Percentiles rank a stretch among this genome's conserved stretches.
phyloP scores from a whole-genome alignment of 2,329 filamentous ascomycete species.

The Penicillium hordei region DNA sequence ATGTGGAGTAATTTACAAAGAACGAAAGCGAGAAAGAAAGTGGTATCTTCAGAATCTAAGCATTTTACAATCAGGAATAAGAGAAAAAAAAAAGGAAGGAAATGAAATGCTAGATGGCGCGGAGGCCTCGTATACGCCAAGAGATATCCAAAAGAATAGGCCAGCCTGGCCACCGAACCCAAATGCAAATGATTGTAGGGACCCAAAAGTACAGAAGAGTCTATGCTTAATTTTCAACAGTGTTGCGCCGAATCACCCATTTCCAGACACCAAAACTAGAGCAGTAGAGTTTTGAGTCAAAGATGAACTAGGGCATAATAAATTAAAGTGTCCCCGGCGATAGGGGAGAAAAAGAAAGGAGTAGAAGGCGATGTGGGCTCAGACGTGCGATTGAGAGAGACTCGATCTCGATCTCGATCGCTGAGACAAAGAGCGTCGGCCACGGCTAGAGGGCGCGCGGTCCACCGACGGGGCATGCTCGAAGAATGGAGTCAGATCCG shows the following conservation, averaged over 20 bases:
- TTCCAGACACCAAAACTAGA: conserved; percentile 5
- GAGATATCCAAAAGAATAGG: conserved; percentile 2
- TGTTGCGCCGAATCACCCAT: conserved; percentile 2
- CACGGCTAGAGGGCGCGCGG: conserved; percentile 36
- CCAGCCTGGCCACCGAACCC: neutral
- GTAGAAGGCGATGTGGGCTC: neutral
- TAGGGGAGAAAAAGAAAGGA: neutral
- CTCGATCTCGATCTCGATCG: conserved; percentile 41
- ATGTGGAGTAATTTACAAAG: neutral
- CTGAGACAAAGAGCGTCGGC: conserved; percentile 38
- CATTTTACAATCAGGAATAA: neutral
- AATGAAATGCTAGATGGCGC: neutral
- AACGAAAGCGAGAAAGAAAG: neutral
- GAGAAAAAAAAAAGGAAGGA: neutral
- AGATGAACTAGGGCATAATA: neutral
- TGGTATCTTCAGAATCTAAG: neutral
- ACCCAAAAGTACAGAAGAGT: conserved; percentile 6
- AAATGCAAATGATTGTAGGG: conserved; percentile 9
- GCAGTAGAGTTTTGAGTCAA: neutral
- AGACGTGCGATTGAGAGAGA: conserved; percentile 31
- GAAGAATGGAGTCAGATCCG: conserved; percentile 46
- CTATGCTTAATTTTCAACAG: conserved; percentile 7
- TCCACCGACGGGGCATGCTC: conserved; percentile 39
- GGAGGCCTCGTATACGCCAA: neutral
- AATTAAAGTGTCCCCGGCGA: conserved; percentile 3